Conservation (phyloP, 1,284 basidiomycete species). For the Sparassis latifolia region DNA sequence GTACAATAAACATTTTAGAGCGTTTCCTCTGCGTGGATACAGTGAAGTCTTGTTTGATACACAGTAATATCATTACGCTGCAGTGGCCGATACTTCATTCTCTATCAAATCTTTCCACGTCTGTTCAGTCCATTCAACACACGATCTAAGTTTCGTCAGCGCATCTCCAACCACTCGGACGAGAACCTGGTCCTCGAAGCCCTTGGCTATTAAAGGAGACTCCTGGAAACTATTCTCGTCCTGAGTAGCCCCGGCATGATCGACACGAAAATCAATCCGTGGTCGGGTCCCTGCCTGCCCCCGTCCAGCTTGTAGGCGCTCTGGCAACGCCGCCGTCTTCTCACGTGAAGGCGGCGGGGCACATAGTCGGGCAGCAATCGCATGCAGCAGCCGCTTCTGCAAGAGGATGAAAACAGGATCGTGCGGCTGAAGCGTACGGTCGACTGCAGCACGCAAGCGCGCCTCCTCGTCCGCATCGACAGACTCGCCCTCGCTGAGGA, state of each 20-base stretch:
- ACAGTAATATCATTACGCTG: too few species aligned
- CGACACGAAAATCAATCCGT: constrained; percentile 11
- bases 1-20: too few species aligned
- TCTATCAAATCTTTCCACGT: constrained; percentile 31
- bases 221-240: constrained; percentile 10
- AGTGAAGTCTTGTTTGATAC: too few species aligned
- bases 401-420: constrained; percentile 65
- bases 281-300: constrained; percentile 19
- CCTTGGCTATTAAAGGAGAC: constrained; percentile 29
- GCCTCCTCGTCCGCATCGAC: constrained; percentile 38
- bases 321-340: constrained; percentile 24
- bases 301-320: constrained; percentile 32
- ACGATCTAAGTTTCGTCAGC: constrained; percentile 24
- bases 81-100: too few species aligned
- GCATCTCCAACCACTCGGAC: constrained; percentile 24
- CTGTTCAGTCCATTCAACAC: constrained; percentile 34
- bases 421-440: constrained; percentile 48
- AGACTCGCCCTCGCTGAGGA: constrained; percentile 9
- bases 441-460: constrained; percentile 48
- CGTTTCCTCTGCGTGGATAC: too few species aligned
- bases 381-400: constrained; percentile 45
- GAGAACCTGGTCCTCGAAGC: constrained; percentile 41
- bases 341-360: constrained; percentile 1
- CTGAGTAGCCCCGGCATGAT: constrained; percentile 15
- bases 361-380: constrained; percentile 33